Percentiles rank a stretch among this genome's conserved stretches.
phyloP scores from a whole-genome alignment of 2,329 filamentous ascomycete species.

The Penicillium thymicola region DNA sequence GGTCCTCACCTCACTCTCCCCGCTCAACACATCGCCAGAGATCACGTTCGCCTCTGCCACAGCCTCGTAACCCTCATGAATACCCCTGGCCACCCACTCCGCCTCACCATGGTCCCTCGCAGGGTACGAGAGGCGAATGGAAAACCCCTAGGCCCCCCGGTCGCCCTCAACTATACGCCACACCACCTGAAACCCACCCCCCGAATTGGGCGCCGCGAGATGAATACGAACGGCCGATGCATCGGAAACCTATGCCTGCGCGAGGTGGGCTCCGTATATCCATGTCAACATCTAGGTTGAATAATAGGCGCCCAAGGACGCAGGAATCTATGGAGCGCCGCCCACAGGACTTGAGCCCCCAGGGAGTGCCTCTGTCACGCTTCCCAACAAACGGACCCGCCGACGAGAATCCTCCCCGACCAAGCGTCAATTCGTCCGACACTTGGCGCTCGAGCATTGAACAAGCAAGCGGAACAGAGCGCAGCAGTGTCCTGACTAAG shows the following conservation, averaged over 20 bases:
- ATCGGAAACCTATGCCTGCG: constrained; percentile 26
- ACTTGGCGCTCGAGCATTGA: constrained; percentile 59
- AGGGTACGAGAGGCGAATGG: constrained; percentile 18
- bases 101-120: constrained; percentile 16
- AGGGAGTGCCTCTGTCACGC: constrained; percentile 30
- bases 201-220: constrained; percentile 20
- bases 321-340: constrained; percentile 27
- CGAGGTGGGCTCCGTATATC: constrained; percentile 35
- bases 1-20: constrained; percentile 19
- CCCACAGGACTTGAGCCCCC: constrained; percentile 21
- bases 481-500: constrained; percentile 78
- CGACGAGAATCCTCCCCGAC: constrained; percentile 45
- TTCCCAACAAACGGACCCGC: constrained; percentile 30
- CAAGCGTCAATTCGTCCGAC: constrained; percentile 59
- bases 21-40: constrained; percentile 18
- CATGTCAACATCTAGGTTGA: constrained; percentile 36
- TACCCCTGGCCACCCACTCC: constrained; percentile 18
- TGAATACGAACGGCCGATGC: constrained; percentile 24
- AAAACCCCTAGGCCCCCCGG: constrained; percentile 16
- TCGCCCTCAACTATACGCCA: constrained; percentile 23
- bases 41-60: constrained; percentile 24
- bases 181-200: constrained; percentile 12
- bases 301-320: constrained; percentile 27
- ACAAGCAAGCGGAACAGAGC: constrained; percentile 65
- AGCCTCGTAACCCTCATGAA: constrained; percentile 9